These are phyloP conservation scores for Tricholoma sp. DNA, from an alignment of 768 basidiomycete species.

Conservation along the genomic window DNA sequence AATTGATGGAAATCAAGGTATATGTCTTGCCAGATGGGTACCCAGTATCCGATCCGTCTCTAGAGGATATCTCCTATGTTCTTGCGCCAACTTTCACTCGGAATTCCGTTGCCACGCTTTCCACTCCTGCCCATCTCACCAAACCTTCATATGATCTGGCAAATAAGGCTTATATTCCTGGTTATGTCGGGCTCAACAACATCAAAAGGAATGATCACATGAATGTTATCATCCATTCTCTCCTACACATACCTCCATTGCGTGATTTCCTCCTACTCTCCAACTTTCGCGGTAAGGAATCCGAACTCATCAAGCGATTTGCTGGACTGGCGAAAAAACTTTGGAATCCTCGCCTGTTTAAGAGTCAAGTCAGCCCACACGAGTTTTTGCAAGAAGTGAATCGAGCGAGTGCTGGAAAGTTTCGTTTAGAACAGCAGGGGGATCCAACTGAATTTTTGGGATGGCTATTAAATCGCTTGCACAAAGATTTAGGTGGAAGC, in stretches of 20 bases:
- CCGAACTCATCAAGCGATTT: constrained; percentile 87
- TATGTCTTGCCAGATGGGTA: constrained; percentile 98
- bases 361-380: constrained; percentile 97
- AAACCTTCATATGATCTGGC: constrained; percentile 84
- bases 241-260: constrained; percentile 86
- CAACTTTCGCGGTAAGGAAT: constrained; percentile 64
- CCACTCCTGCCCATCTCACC: constrained; percentile 51
- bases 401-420: constrained; percentile 83
- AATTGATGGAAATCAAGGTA: constrained; percentile 49
- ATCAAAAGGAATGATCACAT: constrained; percentile 97
- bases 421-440: constrained; percentile 89
- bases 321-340: constrained; percentile 85
- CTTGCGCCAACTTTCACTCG: constrained; percentile 84
- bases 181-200: constrained; percentile 95
- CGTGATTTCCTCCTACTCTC: constrained; percentile 85
- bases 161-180: constrained; percentile 80
- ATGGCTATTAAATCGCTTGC: constrained; percentile 92
- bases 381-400: constrained; percentile 98
- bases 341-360: constrained; percentile 96
- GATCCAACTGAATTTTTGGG: constrained; percentile 95
- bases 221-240: constrained; percentile 93
- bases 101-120: constrained; percentile 47
- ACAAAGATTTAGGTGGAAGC: constrained; percentile 92
- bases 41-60: constrained; percentile 90
- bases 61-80: constrained; percentile 92